phyloP scores from a whole-genome alignment of 805 yeast species.

The Kluyveromyces nonfermentans region DNA sequence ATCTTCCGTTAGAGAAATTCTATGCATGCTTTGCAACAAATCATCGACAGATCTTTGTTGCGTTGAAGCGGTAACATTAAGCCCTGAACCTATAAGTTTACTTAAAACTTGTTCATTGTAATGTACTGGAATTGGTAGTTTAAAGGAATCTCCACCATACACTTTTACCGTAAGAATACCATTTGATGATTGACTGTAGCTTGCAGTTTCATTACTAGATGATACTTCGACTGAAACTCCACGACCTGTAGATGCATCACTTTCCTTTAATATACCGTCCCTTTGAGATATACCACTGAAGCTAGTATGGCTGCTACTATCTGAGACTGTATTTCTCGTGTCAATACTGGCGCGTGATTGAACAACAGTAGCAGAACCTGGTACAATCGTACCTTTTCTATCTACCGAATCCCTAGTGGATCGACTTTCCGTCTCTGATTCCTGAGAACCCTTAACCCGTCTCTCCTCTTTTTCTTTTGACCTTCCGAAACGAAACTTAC shows the following conservation, averaged over 20 bases:
- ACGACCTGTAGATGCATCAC: not conserved
- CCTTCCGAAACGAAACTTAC: conserved; percentile 28
- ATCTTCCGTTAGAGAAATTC: conserved; percentile 25
- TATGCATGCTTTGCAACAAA: conserved; percentile 20
- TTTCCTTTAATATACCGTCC: not conserved
- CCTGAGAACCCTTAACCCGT: conserved; percentile 13
- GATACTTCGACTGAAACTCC: not conserved
- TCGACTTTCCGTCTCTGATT: conserved; percentile 4
- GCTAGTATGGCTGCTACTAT: not conserved
- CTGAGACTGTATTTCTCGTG: not conserved
- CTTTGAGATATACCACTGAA: not conserved
- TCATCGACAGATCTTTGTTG: conserved; percentile 16
- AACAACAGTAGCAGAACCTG: conserved; percentile 5
- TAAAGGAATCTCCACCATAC: conserved; percentile 57
- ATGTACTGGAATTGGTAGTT: conserved; percentile 60
- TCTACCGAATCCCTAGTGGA: conserved; percentile 10
- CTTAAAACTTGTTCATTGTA: conserved; percentile 53
- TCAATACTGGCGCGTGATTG: conserved; percentile 3
- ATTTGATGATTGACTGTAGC: conserved; percentile 19
- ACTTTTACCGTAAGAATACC: conserved; percentile 74
- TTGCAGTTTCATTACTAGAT: not conserved
- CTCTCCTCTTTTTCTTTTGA: conserved; percentile 25
- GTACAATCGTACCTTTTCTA: conserved; percentile 25
- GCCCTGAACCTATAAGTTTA: conserved; percentile 56
- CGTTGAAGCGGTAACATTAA: conserved; percentile 17